These are phyloP conservation scores for Geotrichum klebahnii DNA, from an alignment of 1,139 yeast genomes.

Conservation along the genomic window DNA sequence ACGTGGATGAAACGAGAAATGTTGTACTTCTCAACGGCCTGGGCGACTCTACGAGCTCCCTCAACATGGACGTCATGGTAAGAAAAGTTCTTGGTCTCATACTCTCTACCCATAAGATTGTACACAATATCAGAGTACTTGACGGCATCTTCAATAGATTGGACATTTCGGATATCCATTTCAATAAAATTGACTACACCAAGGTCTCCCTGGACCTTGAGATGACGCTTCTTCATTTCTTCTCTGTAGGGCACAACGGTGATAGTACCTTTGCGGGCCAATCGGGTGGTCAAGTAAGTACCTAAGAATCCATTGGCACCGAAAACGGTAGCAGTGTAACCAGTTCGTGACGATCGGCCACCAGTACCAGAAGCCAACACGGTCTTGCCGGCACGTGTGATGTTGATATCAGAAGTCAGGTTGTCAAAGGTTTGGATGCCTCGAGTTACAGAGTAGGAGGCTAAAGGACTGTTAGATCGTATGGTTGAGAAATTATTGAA, in stretches of 20 bases:
- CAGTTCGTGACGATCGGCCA: slow-evolving; percentile 82
- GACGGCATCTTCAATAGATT: slow-evolving; percentile 73
- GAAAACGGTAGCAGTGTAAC: slow-evolving; percentile 84
- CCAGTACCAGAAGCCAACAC: slow-evolving; percentile 67
- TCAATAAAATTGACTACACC: slow-evolving; percentile 85
- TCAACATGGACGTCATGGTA: slow-evolving; percentile 84
- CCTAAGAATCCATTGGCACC: slow-evolving; percentile 83
- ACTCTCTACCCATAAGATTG: slow-evolving; percentile 76
- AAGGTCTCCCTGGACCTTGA: slow-evolving; percentile 79
- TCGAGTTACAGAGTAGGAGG: slow-evolving; percentile 22
- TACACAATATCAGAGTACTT: slow-evolving; percentile 79
- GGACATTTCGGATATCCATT: slow-evolving; percentile 72
- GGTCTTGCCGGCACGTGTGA: slow-evolving; percentile 73
- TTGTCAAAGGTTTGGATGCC: slow-evolving; percentile 39
- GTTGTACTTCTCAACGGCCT: slow-evolving; percentile 65
- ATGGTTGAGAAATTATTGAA: neutral
- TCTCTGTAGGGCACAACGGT: slow-evolving; percentile 78
- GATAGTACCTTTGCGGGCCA: slow-evolving; percentile 77
- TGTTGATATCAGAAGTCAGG: slow-evolving; percentile 59
- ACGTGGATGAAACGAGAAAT: slow-evolving; percentile 77
- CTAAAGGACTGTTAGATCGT: slow-evolving; percentile 3
- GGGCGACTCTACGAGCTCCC: slow-evolving; percentile 71
- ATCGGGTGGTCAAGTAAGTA: slow-evolving; percentile 62
- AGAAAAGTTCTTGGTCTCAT: slow-evolving; percentile 70
- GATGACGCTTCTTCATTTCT: slow-evolving; percentile 71